phyloP scores from a whole-genome alignment of 495 filamentous ascomycete genomes.

The Aspergillus bertholletiae region DNA sequence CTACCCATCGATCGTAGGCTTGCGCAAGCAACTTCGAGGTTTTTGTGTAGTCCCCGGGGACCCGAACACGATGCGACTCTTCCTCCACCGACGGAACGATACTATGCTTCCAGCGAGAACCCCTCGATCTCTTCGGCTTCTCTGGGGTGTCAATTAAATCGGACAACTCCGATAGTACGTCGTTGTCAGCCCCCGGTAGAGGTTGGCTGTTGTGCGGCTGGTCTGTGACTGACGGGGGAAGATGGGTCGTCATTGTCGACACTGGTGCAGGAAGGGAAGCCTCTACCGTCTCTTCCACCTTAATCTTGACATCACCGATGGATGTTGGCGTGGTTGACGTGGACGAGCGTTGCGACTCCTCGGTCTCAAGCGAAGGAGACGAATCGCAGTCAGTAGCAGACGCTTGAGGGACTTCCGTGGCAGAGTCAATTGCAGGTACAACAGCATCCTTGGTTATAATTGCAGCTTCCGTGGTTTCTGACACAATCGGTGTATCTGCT shows the following conservation, averaged over 20 bases:
- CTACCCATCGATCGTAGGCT: slow-evolving; percentile 76
- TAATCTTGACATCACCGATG: slow-evolving; percentile 29
- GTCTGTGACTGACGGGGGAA: background rate
- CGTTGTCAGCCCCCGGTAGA: slow-evolving; percentile 7
- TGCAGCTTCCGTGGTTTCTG: slow-evolving; percentile 12
- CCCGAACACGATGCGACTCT: slow-evolving; percentile 41
- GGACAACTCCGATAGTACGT: slow-evolving; percentile 17
- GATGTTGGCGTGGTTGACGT: slow-evolving; percentile 39
- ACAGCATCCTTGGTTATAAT: slow-evolving; percentile 4
- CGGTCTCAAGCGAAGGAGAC: slow-evolving; percentile 23
- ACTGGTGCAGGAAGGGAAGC: slow-evolving; percentile 2
- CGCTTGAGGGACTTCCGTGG: slow-evolving; percentile 1
- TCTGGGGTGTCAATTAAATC: slow-evolving; percentile 18
- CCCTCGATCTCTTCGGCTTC: slow-evolving; percentile 18
- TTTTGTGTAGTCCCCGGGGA: slow-evolving; percentile 75
- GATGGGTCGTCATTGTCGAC: slow-evolving; percentile 12
- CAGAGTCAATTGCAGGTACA: background rate
- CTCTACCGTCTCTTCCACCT: slow-evolving; percentile 21
- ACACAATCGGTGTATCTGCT: background rate
- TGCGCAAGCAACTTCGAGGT: slow-evolving; percentile 68
- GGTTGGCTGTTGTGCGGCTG: slow-evolving; percentile 4
- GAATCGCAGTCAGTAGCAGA: slow-evolving; percentile 27
- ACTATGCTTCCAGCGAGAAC: slow-evolving; percentile 18
- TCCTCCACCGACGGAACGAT: slow-evolving; percentile 43
- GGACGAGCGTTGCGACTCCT: slow-evolving; percentile 36